Conservation (phyloP, 306 rosid species). For the Hippophae rhamnoides region DNA sequence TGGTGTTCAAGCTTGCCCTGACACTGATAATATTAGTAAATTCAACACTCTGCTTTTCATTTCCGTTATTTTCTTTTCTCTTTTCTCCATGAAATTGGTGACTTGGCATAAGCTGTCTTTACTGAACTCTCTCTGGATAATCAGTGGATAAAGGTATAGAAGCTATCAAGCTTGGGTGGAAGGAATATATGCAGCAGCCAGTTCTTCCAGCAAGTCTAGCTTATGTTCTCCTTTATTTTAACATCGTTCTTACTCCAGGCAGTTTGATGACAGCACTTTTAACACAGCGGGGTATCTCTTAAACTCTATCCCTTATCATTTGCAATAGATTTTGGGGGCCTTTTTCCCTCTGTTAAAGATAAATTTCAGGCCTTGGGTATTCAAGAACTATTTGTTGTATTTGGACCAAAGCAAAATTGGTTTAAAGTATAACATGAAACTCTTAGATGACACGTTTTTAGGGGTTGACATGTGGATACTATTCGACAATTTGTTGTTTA, state of each 20-base stretch:
- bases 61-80: conserved; percentile 2
- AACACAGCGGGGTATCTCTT: conserved; percentile 65
- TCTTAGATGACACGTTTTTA: too few species aligned
- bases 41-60: neutral
- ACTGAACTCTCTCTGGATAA: conserved; percentile 19
- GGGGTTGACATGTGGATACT: too few species aligned
- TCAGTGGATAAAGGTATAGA: conserved; percentile 69
- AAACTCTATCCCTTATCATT: neutral
- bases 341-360: neutral
- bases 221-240: conserved; percentile 78
- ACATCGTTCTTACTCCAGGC: conserved; percentile 84
- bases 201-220: conserved; percentile 97
- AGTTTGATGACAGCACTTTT: conserved; percentile 95
- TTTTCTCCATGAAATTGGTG: neutral
- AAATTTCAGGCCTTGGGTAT: too few species aligned
- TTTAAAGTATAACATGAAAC: too few species aligned
- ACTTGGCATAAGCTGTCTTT: conserved; percentile 4
- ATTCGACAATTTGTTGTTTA: neutral
- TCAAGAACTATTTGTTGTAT: too few species aligned
- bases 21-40: conserved; percentile 47
- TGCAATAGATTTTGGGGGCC: neutral
- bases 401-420: too few species aligned
- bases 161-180: conserved; percentile 89
- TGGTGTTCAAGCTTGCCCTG: conserved; percentile 33
- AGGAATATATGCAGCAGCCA: conserved; percentile 83